A percentile compares a stretch with the other conserved stretches of the same genome.
Evolutionary conservation across 495 filamentous ascomycete genomes (phyloP).

Genomic region (Hypoxylon trugodes): DNA sequence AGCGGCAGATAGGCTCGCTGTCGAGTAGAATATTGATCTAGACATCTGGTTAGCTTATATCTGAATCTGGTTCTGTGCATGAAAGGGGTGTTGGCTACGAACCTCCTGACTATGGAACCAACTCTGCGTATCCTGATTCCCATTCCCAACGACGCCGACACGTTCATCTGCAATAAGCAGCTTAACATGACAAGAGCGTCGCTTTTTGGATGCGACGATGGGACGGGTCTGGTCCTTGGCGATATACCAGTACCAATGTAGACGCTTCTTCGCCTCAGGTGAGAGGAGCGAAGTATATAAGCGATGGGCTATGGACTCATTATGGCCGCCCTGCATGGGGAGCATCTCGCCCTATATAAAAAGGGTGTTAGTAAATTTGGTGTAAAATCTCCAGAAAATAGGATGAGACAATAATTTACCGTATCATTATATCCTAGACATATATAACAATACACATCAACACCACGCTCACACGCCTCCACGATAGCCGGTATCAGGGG

Average conservation of each 20-base stretch:
- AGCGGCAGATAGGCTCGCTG: constrained; percentile 62
- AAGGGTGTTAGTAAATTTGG: not conserved
- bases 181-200: constrained; percentile 77
- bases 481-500: constrained; percentile 61
- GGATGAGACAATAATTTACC: constrained; percentile 39
- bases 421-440: constrained; percentile 82
- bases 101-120: constrained; percentile 83
- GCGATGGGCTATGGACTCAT: constrained; percentile 70
- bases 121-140: constrained; percentile 83
- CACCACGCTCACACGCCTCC: constrained; percentile 69
- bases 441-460: constrained; percentile 72
- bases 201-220: constrained; percentile 67
- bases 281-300: constrained; percentile 61
- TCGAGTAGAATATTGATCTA: constrained; percentile 78
- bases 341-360: constrained; percentile 70
- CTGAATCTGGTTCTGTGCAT: no score
- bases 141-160: constrained; percentile 75
- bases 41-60: no score
- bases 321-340: constrained; percentile 77
- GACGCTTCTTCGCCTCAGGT: constrained; percentile 51
- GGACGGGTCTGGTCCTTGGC: constrained; percentile 75
- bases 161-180: constrained; percentile 75
- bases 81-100: no score
- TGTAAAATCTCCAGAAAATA: not conserved
- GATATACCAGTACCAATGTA: constrained; percentile 73